Evolutionary conservation across 768 basidiomycete species (phyloP).

Genomic region (Leccinum broughii): DNA sequence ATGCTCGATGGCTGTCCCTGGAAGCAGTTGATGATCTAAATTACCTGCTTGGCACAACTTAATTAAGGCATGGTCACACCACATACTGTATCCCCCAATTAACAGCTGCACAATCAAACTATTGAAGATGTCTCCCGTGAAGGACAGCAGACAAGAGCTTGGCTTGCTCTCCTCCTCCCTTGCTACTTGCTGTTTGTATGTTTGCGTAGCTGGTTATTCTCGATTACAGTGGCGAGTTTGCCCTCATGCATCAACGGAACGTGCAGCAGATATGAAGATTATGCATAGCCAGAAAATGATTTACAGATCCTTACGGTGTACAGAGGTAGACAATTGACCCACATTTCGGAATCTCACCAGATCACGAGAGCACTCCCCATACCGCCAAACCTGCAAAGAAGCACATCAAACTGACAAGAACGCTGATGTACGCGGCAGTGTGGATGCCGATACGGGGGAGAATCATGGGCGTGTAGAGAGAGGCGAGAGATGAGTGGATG

Average conservation of each 20-base stretch:
- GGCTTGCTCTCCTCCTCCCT: background rate
- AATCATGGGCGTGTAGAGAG: slow-evolving; percentile 66
- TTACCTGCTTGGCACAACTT: too few relatives aligned
- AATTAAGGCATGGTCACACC: too few relatives aligned
- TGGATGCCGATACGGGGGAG: slow-evolving; percentile 76
- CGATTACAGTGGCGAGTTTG: background rate
- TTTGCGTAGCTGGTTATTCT: background rate
- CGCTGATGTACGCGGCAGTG: slow-evolving; percentile 68
- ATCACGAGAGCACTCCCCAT: slow-evolving; percentile 65
- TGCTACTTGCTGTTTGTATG: slow-evolving; percentile 7
- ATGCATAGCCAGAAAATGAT: background rate
- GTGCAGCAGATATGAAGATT: background rate
- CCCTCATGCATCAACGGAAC: background rate
- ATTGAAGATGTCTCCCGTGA: too few relatives aligned
- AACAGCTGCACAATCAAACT: too few relatives aligned
- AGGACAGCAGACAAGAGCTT: background rate
- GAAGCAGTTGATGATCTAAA: too few relatives aligned
- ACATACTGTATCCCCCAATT: too few relatives aligned
- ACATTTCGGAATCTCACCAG: background rate
- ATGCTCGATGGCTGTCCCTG: too few relatives aligned
- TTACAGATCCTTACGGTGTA: slow-evolving; percentile 1
- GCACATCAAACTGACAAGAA: slow-evolving; percentile 63
- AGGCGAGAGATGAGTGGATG: slow-evolving; percentile 54
- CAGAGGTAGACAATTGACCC: slow-evolving; percentile 15
- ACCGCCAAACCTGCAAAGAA: slow-evolving; percentile 73